Conservation (phyloP, 1,139 yeast genomes). For the Protomyces macrosporus region DNA sequence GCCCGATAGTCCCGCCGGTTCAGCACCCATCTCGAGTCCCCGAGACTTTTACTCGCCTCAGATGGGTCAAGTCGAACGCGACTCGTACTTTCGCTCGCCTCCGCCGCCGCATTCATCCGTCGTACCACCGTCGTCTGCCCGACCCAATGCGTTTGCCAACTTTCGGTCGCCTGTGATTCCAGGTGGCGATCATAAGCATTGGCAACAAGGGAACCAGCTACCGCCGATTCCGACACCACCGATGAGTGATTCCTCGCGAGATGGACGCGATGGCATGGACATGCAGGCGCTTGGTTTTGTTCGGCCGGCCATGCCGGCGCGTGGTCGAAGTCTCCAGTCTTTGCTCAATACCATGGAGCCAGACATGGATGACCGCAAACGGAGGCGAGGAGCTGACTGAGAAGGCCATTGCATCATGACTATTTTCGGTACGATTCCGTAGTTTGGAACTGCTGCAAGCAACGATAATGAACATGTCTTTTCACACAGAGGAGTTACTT, state of each 20-base stretch:
- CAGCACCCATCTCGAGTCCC: not conserved
- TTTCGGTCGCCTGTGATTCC: not conserved
- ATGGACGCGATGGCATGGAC: not conserved
- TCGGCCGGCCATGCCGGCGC: constrained; percentile 4
- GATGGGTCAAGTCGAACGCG: not conserved
- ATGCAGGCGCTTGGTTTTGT: not conserved
- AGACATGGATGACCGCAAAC: constrained; percentile 1
- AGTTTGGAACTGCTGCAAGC: no score
- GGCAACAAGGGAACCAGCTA: not conserved
- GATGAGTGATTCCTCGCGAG: constrained; percentile 5
- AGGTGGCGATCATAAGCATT: not conserved
- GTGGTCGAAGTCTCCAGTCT: constrained; percentile 15
- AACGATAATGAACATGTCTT: no score
- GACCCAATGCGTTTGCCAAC: not conserved
- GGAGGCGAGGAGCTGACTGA: not conserved
- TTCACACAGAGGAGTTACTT: no score
- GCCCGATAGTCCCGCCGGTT: not conserved
- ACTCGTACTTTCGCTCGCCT: not conserved
- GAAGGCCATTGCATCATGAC: not conserved
- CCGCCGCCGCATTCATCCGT: not conserved
- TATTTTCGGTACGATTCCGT: no score
- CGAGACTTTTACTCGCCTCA: not conserved
- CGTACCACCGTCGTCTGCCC: not conserved
- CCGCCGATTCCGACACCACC: constrained; percentile 13
- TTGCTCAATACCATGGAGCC: not conserved